Evolutionary conservation across 441 rosid genomes (phyloP).

Genomic region (Populus hybrid): DNA sequence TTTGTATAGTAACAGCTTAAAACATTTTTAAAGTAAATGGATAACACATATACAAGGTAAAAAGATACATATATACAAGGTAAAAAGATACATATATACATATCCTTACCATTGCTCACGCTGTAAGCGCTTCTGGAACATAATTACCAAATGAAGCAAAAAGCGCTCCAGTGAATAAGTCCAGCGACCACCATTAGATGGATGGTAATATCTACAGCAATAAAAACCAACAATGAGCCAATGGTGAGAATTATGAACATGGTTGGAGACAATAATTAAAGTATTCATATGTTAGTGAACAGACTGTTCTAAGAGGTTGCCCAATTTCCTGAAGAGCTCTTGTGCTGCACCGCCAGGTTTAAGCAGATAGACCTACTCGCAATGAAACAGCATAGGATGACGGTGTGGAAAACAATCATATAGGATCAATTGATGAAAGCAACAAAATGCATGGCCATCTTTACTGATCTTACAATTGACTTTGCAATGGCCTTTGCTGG

Average conservation of each 20-base stretch:
- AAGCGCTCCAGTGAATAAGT: slow-evolving; percentile 94
- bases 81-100: slow-evolving; percentile 10
- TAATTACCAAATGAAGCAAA: slow-evolving; percentile 68
- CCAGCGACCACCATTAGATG: slow-evolving; percentile 99
- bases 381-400: slow-evolving; percentile 24
- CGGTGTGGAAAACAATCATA: slow-evolving; percentile 21
- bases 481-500: slow-evolving; percentile 95
- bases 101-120: slow-evolving; percentile 83
- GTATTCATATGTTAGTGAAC: slow-evolving; percentile 44
- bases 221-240: slow-evolving; percentile 22
- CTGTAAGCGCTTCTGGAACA: slow-evolving; percentile 94
- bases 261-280: slow-evolving; percentile 23
- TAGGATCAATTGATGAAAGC: slow-evolving; percentile 24
- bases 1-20: slow-evolving; percentile 27
- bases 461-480: slow-evolving; percentile 70
- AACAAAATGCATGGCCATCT: not conserved
- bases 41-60: not conserved
- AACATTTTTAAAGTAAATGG: slow-evolving; percentile 12
- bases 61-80: slow-evolving; percentile 7
- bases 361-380: slow-evolving; percentile 76
- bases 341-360: slow-evolving; percentile 77
- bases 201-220: slow-evolving; percentile 85
- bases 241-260: slow-evolving; percentile 19
- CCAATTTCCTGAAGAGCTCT: slow-evolving; percentile 81
- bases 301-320: slow-evolving; percentile 98